phyloP scores from a whole-genome alignment of 1,284 basidiomycete species.

The Schizopora paradoxa region DNA sequence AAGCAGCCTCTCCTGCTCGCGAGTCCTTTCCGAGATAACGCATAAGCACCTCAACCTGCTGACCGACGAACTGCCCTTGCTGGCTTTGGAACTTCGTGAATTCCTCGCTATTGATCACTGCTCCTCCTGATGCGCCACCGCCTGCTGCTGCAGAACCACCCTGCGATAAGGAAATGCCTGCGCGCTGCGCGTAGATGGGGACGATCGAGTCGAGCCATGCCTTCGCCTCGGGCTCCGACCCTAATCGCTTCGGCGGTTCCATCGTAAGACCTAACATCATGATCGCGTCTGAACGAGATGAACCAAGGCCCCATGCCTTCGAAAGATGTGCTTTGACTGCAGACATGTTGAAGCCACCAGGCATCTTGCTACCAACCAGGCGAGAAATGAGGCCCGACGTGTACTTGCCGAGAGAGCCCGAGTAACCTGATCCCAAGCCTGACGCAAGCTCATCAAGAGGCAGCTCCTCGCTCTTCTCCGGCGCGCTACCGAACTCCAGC shows the following conservation, averaged over 20 bases:
- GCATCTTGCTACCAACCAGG: conserved; percentile 94
- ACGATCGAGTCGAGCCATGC: conserved; percentile 89
- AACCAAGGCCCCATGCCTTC: conserved; percentile 92
- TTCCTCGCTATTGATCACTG: conserved; percentile 95
- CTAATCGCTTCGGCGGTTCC: conserved; percentile 92
- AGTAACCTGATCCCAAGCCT: conserved; percentile 77
- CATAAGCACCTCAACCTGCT: conserved; percentile 94
- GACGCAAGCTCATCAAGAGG: conserved; percentile 93
- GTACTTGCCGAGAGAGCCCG: conserved; percentile 90
- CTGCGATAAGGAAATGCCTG: conserved; percentile 79
- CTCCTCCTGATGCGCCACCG: conserved; percentile 63
- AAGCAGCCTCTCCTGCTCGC: conserved; percentile 84
- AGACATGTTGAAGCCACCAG: conserved; percentile 96
- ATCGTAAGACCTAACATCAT: conserved; percentile 86
- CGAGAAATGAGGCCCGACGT: conserved; percentile 90
- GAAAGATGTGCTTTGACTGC: conserved; percentile 87
- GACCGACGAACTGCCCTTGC: conserved; percentile 87
- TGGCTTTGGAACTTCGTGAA: conserved; percentile 95
- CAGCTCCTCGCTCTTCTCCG: conserved; percentile 97
- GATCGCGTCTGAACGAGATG: conserved; percentile 86
- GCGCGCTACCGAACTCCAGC: conserved; percentile 84
- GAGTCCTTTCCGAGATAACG: conserved; percentile 94
- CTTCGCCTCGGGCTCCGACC: conserved; percentile 89
- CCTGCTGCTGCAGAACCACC: conserved; percentile 58
- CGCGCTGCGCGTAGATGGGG: conserved; percentile 77